Conservation (phyloP, 192 early-diverging fungal genomes). For the Dissophora globulifera region DNA sequence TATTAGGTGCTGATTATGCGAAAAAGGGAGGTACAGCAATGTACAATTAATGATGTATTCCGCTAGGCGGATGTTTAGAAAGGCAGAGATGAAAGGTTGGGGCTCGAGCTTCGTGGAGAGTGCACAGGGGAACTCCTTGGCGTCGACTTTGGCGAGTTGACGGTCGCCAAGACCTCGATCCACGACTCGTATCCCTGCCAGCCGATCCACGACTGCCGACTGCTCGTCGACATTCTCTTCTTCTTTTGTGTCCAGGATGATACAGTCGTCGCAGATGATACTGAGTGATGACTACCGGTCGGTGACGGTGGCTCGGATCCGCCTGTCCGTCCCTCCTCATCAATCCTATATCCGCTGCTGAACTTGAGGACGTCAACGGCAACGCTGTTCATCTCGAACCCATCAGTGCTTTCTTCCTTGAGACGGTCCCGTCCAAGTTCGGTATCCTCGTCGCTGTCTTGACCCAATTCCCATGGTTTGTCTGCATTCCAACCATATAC, state of each 20-base stretch:
- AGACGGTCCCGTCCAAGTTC: not conserved
- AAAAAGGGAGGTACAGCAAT: not conserved
- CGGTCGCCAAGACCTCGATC: constrained; percentile 35
- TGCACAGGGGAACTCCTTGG: constrained; percentile 31
- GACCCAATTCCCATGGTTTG: not conserved
- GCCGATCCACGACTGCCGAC: constrained; percentile 40
- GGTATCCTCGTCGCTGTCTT: not conserved
- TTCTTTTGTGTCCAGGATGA: constrained; percentile 12
- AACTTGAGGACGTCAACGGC: constrained; percentile 1
- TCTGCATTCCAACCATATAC: not conserved
- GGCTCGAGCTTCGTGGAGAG: constrained; percentile 19
- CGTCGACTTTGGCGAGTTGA: constrained; percentile 28
- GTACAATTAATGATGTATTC: no score
- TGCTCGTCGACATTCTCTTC: constrained; percentile 1
- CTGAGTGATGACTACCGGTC: constrained; percentile 22
- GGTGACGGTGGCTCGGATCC: constrained; percentile 30
- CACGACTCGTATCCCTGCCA: constrained; percentile 54
- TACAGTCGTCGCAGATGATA: not conserved
- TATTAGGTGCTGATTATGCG: no score
- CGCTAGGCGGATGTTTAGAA: no score
- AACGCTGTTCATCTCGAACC: constrained; percentile 28
- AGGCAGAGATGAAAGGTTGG: not conserved
- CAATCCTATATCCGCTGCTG: constrained; percentile 11
- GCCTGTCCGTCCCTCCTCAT: not conserved
- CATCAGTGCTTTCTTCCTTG: not conserved